Conservation (phyloP, 495 filamentous ascomycete genomes). For the Saxispiralis lemnorum region DNA sequence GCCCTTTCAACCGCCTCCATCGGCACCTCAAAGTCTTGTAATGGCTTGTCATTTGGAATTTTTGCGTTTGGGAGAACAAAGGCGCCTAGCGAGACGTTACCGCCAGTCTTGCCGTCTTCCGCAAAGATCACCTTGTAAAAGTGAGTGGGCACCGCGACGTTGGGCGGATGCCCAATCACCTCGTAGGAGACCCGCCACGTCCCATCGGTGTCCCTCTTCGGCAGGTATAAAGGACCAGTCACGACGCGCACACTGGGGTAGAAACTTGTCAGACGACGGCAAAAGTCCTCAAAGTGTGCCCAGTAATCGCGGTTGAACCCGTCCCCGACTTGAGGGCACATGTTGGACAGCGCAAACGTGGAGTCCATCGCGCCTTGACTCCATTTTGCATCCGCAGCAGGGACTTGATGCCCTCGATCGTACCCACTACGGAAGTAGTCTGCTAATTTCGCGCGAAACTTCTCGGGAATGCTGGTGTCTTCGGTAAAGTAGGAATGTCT, state of each 20-base stretch:
- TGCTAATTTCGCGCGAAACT: conserved; percentile 74
- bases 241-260: conserved; percentile 84
- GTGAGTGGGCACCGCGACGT: conserved; percentile 89
- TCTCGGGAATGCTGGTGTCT: conserved; percentile 57
- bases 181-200: conserved; percentile 95
- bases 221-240: conserved; percentile 85
- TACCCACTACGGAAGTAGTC: conserved; percentile 87
- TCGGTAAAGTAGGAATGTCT: conserved; percentile 70
- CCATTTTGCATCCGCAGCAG: conserved; percentile 93
- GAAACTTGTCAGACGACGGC: conserved; percentile 56
- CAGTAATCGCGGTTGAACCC: conserved; percentile 98
- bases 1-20: conserved; percentile 82
- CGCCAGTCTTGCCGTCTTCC: conserved; percentile 55
- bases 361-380: conserved; percentile 82
- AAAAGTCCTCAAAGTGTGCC: conserved; percentile 97
- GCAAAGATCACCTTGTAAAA: conserved; percentile 98
- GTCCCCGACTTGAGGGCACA: conserved; percentile 94
- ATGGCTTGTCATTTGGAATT: conserved; percentile 70
- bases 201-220: conserved; percentile 59
- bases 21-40: conserved; percentile 85
- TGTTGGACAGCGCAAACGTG: conserved; percentile 82
- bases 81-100: conserved; percentile 75
- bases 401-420: conserved; percentile 64
- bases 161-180: conserved; percentile 88
- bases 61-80: conserved; percentile 87